Base-by-base conservation (phyloP, 2,329 filamentous ascomycete genomes). In the Fusarium gaditjirri region DNA sequence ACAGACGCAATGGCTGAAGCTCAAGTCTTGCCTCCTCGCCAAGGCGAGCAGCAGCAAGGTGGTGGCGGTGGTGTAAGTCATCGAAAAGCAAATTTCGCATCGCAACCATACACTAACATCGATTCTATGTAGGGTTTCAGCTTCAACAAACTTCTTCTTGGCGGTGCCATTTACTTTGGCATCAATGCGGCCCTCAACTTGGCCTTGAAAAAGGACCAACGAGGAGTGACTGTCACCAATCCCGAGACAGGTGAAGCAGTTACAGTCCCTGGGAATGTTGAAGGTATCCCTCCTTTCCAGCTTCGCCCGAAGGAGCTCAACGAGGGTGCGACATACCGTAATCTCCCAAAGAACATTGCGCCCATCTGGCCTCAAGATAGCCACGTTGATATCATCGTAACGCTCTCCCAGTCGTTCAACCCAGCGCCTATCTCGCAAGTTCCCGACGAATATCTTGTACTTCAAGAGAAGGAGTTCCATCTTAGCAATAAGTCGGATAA, bases 321-420 rank as follows among this genome's bases (percentile, higher is more conserved):
- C 82, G 86, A 89, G 67, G 89, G 88, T 73, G 91, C 90, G 27
- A 82, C 86, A 55, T 92, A 91, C 80, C 92, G 87, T 75, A 81
- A 83, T 2, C 83, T 94, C 23, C 94, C 94, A 3, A 87, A 91
- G 73, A 88, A 87, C 62, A 86, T 98, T 68, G 93, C 93, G 41
- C 95, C 96, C 27, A 94, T 98, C 78, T 99, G 96, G 96, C 90
- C 93, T 5, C 84, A 88, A 52, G 90, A 96, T 79, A 93, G 90
- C 76, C 85, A 89, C 66, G 82, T 99, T 74, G 96, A 99, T 81
- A 90, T 99, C 75, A 86, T 89, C 73, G 89, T 99, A 79, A 96
- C 95, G 75, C 88, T 98, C 61, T 95, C 94, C 52, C 89, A 93
- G 17, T 92, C 92, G 14, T 87, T 92, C 72, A 87, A 89, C 38